Percentiles rank a stretch among this genome's conserved stretches.
phyloP scores from a whole-genome alignment of 2,329 filamentous ascomycete species.

The Pseudogymnoascus sp. region DNA sequence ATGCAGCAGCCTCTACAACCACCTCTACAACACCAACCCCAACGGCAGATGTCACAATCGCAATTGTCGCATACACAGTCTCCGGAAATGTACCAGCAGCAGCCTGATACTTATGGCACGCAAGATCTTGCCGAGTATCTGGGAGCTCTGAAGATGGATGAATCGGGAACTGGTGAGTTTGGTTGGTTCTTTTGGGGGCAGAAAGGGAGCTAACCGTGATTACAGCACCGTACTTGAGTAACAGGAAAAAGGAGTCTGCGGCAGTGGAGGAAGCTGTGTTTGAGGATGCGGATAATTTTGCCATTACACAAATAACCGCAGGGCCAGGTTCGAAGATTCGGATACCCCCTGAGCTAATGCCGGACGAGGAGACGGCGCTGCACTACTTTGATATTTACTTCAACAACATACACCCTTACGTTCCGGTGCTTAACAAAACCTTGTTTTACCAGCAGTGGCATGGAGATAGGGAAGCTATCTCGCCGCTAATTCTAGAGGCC shows the following conservation, averaged over 20 bases:
- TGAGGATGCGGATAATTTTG: conserved; percentile 66
- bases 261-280: conserved; percentile 54
- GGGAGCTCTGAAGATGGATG: conserved; percentile 79
- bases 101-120: conserved; percentile 57
- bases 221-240: conserved; percentile 75
- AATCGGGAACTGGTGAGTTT: conserved; percentile 69
- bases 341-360: conserved; percentile 91
- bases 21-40: neutral
- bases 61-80: conserved; percentile 26
- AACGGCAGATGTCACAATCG: conserved; percentile 17
- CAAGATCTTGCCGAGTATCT: conserved; percentile 72
- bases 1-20: conserved; percentile 10
- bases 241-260: conserved; percentile 39
- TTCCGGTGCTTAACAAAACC: conserved; percentile 76
- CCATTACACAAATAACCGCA: conserved; percentile 53
- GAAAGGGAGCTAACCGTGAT: conserved; percentile 14
- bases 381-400: conserved; percentile 91
- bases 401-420: conserved; percentile 80
- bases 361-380: conserved; percentile 70
- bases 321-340: conserved; percentile 70
- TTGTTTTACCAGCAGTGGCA: conserved; percentile 88
- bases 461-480: conserved; percentile 72
- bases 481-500: conserved; percentile 79
- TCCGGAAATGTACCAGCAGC: conserved; percentile 48
- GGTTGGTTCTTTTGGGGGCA: neutral